Conservation (phyloP, 108 stramenopile species). For the Nitzschia sp. region DNA sequence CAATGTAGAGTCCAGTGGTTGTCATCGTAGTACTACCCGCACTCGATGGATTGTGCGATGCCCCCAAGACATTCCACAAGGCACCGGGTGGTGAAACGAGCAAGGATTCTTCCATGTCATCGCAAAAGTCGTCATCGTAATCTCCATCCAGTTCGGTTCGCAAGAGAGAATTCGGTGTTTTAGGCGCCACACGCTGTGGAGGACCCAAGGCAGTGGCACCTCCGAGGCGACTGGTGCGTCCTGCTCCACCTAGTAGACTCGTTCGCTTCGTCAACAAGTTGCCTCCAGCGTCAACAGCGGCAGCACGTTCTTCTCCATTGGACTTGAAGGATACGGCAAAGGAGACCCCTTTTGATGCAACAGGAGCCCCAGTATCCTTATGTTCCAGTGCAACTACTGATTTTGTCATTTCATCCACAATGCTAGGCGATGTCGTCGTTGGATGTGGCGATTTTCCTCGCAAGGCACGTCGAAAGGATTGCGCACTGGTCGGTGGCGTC, state of each 20-base stretch:
- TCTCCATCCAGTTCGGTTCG: slow-evolving; percentile 34
- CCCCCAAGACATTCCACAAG: slow-evolving; percentile 24
- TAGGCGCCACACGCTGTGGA: slow-evolving; percentile 32
- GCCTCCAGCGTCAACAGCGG: not conserved
- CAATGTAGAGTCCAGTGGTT: slow-evolving; percentile 31
- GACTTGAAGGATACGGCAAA: too few species aligned
- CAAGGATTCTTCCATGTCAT: slow-evolving; percentile 29
- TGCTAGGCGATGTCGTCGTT: not conserved
- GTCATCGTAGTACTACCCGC: slow-evolving; percentile 7
- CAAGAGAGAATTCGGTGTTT: slow-evolving; percentile 42
- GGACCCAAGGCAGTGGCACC: slow-evolving; percentile 13
- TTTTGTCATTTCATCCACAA: not conserved
- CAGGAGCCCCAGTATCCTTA: not conserved
- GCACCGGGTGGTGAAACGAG: slow-evolving; percentile 41
- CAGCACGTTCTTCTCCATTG: not conserved
- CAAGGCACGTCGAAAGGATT: slow-evolving; percentile 17
- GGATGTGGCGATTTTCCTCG: slow-evolving; percentile 20
- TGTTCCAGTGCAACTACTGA: not conserved
- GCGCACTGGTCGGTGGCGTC: slow-evolving; percentile 13
- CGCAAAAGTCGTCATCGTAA: not conserved
- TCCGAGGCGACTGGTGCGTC: not conserved
- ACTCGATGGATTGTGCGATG: not conserved
- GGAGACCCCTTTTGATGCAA: not conserved
- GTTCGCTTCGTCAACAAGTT: not conserved
- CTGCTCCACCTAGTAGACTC: not conserved